Percentiles rank a stretch among this genome's conserved stretches.
These are phyloP conservation scores for Taphrina confusa DNA, from an alignment of 1,139 yeast genomes.

Conservation along the genomic window DNA sequence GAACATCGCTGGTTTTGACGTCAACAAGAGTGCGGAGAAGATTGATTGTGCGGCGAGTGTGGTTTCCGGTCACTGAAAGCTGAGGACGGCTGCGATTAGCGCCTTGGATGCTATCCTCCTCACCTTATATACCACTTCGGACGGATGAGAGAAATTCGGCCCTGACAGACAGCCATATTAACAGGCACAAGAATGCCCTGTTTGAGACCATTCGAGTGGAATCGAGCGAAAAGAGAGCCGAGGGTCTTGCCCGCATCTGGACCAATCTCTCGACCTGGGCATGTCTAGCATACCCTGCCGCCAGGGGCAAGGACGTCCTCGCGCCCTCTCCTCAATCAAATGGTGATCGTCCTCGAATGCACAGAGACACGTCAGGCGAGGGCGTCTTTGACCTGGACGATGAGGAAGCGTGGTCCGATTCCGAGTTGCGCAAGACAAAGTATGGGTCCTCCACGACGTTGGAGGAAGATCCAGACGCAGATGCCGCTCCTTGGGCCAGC, in stretches of 20 bases:
- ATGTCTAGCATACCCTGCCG: slow-evolving; percentile 12
- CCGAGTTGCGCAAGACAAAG: neutral
- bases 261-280: slow-evolving; percentile 25
- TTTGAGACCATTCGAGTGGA: slow-evolving; percentile 21
- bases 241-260: slow-evolving; percentile 4
- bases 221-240: slow-evolving; percentile 8
- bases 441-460: neutral
- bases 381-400: slow-evolving; percentile 24
- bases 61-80: too few species aligned
- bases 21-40: too few species aligned
- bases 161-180: neutral
- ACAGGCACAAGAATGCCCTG: slow-evolving; percentile 20
- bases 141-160: slow-evolving; percentile 1
- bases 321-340: neutral
- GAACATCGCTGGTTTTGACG: too few species aligned
- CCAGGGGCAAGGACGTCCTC: neutral
- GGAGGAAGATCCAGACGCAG: neutral
- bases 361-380: slow-evolving; percentile 5
- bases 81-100: too few species aligned
- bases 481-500: slow-evolving; percentile 10
- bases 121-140: slow-evolving; percentile 6
- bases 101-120: slow-evolving; percentile 2
- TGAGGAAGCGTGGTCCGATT: slow-evolving; percentile 18
- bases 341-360: neutral
- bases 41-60: too few species aligned